A percentile compares a stretch with the other conserved stretches of the same genome.
These are phyloP conservation scores for Apiotrichum akiyoshidainum DNA, from an alignment of 1,284 basidiomycete species.

Conservation along the genomic window DNA sequence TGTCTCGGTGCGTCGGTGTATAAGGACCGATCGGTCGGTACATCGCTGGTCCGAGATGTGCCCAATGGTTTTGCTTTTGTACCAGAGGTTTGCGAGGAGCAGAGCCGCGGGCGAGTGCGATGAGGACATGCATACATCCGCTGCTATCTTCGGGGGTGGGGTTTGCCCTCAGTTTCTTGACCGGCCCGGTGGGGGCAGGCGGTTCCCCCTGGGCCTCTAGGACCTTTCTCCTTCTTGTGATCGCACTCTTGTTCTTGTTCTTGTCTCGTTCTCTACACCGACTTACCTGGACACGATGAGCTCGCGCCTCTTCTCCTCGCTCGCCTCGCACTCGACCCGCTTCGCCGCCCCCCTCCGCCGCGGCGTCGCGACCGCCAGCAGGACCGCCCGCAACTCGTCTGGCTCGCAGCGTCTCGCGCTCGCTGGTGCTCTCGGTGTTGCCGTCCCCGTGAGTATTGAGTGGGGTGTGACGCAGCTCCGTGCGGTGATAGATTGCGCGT, in stretches of 20 bases:
- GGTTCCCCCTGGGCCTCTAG: too few relatives aligned
- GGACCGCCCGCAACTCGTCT: not conserved
- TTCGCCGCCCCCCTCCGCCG: not conserved
- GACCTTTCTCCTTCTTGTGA: too few relatives aligned
- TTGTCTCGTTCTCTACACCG: not conserved
- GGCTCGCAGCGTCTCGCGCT: not conserved
- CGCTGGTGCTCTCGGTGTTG: constrained; percentile 6
- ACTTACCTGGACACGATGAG: constrained; percentile 1
- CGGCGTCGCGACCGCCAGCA: constrained; percentile 6
- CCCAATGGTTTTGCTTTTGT: too few relatives aligned
- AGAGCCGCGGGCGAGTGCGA: not conserved
- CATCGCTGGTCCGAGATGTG: not conserved
- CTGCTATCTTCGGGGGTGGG: not conserved
- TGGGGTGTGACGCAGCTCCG: too few relatives aligned
- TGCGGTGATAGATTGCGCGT: too few relatives aligned
- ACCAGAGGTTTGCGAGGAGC: not conserved
- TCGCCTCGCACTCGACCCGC: not conserved
- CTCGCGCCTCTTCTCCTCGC: constrained; percentile 3
- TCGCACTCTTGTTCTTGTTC: too few relatives aligned
- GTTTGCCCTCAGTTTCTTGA: not conserved
- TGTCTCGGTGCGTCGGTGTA: not conserved
- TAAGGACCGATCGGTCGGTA: not conserved
- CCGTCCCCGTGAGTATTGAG: constrained; percentile 7
- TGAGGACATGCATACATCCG: not conserved
- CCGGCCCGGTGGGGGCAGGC: not conserved